Evolutionary conservation across 768 basidiomycete genomes (phyloP).

Genomic region (Dioszegia hungarica): DNA sequence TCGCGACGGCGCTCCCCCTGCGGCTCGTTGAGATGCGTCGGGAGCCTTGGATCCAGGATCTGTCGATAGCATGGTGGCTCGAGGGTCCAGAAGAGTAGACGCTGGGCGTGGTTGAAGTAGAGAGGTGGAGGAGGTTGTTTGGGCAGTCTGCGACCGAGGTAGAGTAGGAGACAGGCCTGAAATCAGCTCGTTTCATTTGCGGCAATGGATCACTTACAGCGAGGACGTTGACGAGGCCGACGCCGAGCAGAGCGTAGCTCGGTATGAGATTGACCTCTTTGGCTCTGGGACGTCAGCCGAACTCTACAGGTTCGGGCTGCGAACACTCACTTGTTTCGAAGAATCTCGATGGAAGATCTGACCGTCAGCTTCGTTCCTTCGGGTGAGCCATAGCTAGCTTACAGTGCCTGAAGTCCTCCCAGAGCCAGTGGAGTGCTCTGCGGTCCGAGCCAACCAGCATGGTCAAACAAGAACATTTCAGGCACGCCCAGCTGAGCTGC

Average conservation of each 20-base stretch:
- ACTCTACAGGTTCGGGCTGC: background rate
- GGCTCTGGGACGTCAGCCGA: constrained; percentile 4
- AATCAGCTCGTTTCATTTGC: background rate
- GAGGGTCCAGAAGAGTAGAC: constrained; percentile 18
- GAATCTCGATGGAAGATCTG: constrained; percentile 19
- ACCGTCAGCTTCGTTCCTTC: too few relatives aligned
- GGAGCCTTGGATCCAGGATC: background rate
- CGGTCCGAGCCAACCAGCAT: constrained; percentile 29
- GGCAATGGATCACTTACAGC: constrained; percentile 9
- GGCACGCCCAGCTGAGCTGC: constrained; percentile 28
- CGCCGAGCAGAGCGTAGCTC: constrained; percentile 18
- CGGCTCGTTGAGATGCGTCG: background rate
- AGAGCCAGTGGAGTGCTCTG: constrained; percentile 29
- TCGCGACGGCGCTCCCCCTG: background rate
- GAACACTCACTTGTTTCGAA: constrained; percentile 22
- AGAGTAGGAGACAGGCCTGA: constrained; percentile 17
- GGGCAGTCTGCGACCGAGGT: constrained; percentile 21
- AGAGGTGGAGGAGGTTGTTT: constrained; percentile 24
- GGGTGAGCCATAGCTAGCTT: too few relatives aligned
- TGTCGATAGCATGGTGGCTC: constrained; percentile 22
- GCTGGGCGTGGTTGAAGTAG: constrained; percentile 25
- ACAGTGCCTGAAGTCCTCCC: constrained; percentile 28
- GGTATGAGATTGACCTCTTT: constrained; percentile 18
- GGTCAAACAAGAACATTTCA: constrained; percentile 24
- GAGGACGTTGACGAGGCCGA: constrained; percentile 22